Evolutionary conservation across 78 protist genomes (phyloP).

Genomic region (Protostelium mycophagum): DNA sequence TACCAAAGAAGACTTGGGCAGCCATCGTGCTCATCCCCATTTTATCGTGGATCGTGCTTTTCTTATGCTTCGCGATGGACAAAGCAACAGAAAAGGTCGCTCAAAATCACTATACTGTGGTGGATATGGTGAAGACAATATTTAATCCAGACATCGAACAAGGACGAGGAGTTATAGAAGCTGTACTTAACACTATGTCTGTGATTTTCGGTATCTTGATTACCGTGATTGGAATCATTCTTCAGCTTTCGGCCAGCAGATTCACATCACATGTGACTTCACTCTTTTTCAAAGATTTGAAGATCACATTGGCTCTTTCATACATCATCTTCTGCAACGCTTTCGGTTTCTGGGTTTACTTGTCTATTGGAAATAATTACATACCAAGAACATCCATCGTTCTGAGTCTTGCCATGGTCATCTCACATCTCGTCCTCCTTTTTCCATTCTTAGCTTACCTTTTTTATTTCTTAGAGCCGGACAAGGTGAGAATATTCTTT

Average conservation of each 20-base stretch:
- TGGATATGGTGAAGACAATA: neutral
- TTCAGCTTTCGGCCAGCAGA: neutral
- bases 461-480: conserved; percentile 7
- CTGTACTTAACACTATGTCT: neutral
- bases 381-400: neutral
- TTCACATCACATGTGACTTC: neutral
- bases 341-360: neutral
- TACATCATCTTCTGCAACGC: neutral
- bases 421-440: neutral
- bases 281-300: neutral
- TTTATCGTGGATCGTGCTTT: neutral
- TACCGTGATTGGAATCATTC: neutral
- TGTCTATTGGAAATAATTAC: neutral
- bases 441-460: conserved; percentile 11
- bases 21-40: neutral
- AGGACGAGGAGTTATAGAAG: neutral
- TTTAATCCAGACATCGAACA: neutral
- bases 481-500: no score
- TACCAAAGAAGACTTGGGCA: neutral
- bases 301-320: neutral
- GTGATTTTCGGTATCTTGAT: neutral
- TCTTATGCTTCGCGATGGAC: neutral
- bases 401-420: neutral
- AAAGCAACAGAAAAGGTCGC: neutral
- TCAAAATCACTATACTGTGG: neutral